Evolutionary conservation across 2,329 filamentous ascomycete genomes (phyloP).

Genomic region (Zymoseptoria ardabiliae): DNA sequence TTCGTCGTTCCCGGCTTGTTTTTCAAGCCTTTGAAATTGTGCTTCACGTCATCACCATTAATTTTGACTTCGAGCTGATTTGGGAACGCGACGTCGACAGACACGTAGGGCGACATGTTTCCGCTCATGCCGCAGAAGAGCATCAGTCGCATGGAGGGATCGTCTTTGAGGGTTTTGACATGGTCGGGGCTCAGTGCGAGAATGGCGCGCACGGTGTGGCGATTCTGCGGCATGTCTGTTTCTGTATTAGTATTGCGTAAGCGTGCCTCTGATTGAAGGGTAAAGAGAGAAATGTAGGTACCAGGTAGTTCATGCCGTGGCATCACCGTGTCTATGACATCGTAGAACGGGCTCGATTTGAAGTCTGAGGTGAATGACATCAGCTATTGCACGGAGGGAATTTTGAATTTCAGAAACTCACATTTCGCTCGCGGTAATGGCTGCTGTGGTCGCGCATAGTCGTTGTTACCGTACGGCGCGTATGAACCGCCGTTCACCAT

Average conservation of each 20-base stretch:
- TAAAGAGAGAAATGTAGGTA: conserved; percentile 36
- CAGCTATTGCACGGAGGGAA: no score
- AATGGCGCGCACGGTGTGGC: conserved; percentile 52
- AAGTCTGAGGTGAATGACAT: no score
- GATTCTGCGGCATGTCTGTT: conserved; percentile 52
- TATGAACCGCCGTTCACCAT: conserved; percentile 12
- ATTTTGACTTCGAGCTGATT: conserved; percentile 88
- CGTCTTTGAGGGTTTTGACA: conserved; percentile 50
- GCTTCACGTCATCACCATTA: conserved; percentile 79
- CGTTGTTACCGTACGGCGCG: conserved; percentile 6
- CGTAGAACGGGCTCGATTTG: conserved; percentile 82
- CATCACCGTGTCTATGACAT: conserved; percentile 58
- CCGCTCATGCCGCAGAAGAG: conserved; percentile 63
- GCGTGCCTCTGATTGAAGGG: conserved; percentile 15
- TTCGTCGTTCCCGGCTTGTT: conserved; percentile 93
- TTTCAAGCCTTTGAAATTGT: conserved; percentile 90
- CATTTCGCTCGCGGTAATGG: neutral
- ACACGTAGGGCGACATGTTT: conserved; percentile 49
- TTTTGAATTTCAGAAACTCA: neutral
- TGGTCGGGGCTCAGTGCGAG: conserved; percentile 49
- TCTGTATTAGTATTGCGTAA: conserved; percentile 27
- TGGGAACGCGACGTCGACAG: conserved; percentile 74
- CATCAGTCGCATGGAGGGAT: conserved; percentile 65
- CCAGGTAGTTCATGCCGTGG: conserved; percentile 63
- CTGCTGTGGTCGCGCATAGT: neutral